phyloP scores from a whole-genome alignment of 495 filamentous ascomycete genomes.

The Aspergillus funiculosus region DNA sequence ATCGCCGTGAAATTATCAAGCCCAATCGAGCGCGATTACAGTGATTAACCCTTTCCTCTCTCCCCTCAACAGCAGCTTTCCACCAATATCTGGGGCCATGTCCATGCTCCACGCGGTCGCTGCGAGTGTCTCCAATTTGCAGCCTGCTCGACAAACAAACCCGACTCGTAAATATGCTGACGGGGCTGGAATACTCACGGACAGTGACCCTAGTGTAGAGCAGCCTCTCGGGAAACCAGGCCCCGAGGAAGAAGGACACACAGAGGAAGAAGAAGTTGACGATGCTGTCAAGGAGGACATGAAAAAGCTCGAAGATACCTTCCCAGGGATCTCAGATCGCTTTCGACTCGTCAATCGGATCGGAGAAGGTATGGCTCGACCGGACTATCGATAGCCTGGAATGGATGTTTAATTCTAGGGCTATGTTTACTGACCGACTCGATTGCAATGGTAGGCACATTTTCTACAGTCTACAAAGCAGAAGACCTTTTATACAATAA shows the following conservation, averaged over 20 bases:
- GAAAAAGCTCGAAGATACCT: conserved; percentile 70
- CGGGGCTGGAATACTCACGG: conserved; percentile 28
- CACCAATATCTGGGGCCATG: conserved; percentile 18
- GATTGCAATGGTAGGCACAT: conserved; percentile 60
- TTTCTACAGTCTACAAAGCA: conserved; percentile 97
- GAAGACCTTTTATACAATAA: conserved; percentile 86
- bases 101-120: conserved; percentile 25
- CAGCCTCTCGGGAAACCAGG: conserved; percentile 21
- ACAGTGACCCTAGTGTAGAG: conserved; percentile 26
- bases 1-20: background rate
- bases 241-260: conserved; percentile 42
- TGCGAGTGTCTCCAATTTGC: conserved; percentile 23
- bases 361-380: conserved; percentile 65
- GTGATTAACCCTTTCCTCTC: background rate
- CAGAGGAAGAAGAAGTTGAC: conserved; percentile 59
- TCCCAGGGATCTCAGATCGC: conserved; percentile 71
- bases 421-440: background rate
- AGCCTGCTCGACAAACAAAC: conserved; percentile 18
- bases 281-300: conserved; percentile 76
- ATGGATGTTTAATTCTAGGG: background rate
- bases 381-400: background rate
- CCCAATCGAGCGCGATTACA: background rate
- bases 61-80: background rate
- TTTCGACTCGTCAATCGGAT: conserved; percentile 95
- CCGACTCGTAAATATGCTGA: conserved; percentile 23